phyloP scores from a whole-genome alignment of 805 yeast genomes.

The Lipomyces sp. region DNA sequence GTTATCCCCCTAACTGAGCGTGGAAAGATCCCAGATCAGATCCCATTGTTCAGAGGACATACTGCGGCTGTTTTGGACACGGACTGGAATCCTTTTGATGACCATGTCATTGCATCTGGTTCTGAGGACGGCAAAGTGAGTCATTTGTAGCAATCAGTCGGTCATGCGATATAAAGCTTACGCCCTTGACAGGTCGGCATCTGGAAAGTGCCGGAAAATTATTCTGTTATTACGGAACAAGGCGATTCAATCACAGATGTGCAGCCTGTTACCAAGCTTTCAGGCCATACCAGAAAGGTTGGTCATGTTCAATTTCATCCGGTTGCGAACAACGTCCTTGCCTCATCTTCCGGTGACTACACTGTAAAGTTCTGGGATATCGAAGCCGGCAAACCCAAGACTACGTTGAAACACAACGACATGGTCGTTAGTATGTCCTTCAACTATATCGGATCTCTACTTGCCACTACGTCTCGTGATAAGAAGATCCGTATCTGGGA shows the following conservation, averaged over 20 bases:
- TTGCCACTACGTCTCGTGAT: conserved; percentile 92
- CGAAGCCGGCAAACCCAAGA: conserved; percentile 68
- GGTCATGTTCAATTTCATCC: conserved; percentile 94
- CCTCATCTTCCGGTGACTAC: conserved; percentile 89
- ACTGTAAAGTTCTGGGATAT: conserved; percentile 91
- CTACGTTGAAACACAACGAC: conserved; percentile 83
- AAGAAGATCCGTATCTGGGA: conserved; percentile 92
- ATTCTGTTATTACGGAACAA: conserved; percentile 63
- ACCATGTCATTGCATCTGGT: conserved; percentile 71
- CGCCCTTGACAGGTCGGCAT: conserved; percentile 57
- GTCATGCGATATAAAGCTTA: conserved; percentile 43
- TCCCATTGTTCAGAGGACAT: conserved; percentile 94
- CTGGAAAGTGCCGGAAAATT: conserved; percentile 87
- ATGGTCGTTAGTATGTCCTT: conserved; percentile 91
- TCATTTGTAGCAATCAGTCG: neutral
- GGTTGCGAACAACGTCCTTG: conserved; percentile 80
- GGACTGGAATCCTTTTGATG: conserved; percentile 91
- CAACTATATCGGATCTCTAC: conserved; percentile 82
- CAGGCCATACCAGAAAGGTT: conserved; percentile 87
- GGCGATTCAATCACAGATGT: conserved; percentile 67
- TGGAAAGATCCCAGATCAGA: conserved; percentile 92
- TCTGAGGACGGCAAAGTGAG: conserved; percentile 72
- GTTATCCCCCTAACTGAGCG: conserved; percentile 83
- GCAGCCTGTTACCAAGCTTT: conserved; percentile 67
- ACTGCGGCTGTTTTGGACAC: conserved; percentile 95